phyloP scores from a whole-genome alignment of 2,329 filamentous ascomycete genomes.

The Pochonia chlamydosporia region DNA sequence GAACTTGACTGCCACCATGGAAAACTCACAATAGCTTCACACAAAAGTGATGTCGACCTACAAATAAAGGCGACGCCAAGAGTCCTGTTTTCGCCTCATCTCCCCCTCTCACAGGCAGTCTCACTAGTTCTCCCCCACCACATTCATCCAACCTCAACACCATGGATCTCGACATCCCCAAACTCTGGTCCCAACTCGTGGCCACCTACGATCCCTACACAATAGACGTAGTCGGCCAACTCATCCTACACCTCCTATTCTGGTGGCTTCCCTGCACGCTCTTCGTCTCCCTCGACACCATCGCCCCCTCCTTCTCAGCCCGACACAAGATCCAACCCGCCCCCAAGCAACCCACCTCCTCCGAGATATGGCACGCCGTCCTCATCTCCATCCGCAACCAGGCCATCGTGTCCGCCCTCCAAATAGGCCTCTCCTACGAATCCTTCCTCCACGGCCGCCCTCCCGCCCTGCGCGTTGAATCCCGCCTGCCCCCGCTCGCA shows the following conservation, averaged over 20 bases:
- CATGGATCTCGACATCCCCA: neutral
- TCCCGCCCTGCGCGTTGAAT: constrained; percentile 31
- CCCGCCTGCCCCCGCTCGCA: constrained; percentile 26
- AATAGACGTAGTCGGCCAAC: constrained; percentile 36
- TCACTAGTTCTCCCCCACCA: too few species aligned
- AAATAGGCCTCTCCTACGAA: constrained; percentile 15
- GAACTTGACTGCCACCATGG: neutral
- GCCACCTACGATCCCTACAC: constrained; percentile 19
- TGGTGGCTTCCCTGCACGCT: constrained; percentile 39
- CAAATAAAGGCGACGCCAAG: too few species aligned
- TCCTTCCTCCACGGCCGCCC: constrained; percentile 12
- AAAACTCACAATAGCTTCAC: too few species aligned
- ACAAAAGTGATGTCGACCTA: too few species aligned
- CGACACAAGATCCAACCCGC: constrained; percentile 50
- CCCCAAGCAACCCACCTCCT: constrained; percentile 39
- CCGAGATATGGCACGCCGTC: constrained; percentile 39
- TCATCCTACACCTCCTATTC: constrained; percentile 34
- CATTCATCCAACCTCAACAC: neutral
- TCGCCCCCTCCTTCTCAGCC: constrained; percentile 41
- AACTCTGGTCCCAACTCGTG: constrained; percentile 17
- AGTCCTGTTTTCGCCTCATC: too few species aligned
- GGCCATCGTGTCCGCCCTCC: constrained; percentile 29
- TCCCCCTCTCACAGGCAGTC: too few species aligned
- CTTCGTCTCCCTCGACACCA: constrained; percentile 36
- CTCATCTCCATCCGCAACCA: constrained; percentile 43